Conservation (phyloP, 2,329 filamentous ascomycete genomes). For the Eutypella sp. region DNA sequence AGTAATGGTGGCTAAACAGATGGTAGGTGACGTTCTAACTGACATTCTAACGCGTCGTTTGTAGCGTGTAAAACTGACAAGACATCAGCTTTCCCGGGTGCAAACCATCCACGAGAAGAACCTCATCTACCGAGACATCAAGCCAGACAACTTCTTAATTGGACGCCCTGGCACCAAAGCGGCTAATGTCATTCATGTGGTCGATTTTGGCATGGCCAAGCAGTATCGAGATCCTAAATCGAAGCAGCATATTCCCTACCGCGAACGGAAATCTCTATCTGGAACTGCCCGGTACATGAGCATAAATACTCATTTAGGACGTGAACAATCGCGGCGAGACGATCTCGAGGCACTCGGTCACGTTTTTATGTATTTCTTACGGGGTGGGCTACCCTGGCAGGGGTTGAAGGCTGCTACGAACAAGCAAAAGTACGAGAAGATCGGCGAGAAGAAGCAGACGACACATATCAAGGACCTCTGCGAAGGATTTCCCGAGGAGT, state of each 20-base stretch:
- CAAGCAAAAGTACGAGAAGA: conserved; percentile 99
- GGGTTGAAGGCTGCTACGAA: conserved; percentile 69
- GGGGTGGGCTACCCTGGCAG: conserved; percentile 68
- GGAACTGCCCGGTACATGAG: conserved; percentile 98
- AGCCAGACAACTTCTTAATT: conserved; percentile 98
- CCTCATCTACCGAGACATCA: conserved; percentile 97
- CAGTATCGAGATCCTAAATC: conserved; percentile 98
- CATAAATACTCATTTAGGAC: conserved; percentile 96
- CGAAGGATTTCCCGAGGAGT: conserved; percentile 93
- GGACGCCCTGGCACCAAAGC: conserved; percentile 86
- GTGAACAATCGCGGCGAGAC: conserved; percentile 92
- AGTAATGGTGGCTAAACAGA: conserved; percentile 98
- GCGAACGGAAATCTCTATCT: conserved; percentile 93
- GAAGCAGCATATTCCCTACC: conserved; percentile 97
- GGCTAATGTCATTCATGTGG: conserved; percentile 97
- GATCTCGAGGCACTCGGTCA: conserved; percentile 84
- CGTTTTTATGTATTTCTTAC: conserved; percentile 70
- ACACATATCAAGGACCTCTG: conserved; percentile 95
- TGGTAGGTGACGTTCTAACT: conserved; percentile 57
- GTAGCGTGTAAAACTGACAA: conserved; percentile 20
- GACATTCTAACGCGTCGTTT: background rate
- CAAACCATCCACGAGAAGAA: conserved; percentile 98
- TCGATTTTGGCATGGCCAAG: conserved; percentile 99
- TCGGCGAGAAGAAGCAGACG: conserved; percentile 99
- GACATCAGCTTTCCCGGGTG: conserved; percentile 72